Percentiles rank a stretch among this genome's conserved stretches.
phyloP scores from a whole-genome alignment of 2,329 filamentous ascomycete species.

The Incumbomyces lentus region DNA sequence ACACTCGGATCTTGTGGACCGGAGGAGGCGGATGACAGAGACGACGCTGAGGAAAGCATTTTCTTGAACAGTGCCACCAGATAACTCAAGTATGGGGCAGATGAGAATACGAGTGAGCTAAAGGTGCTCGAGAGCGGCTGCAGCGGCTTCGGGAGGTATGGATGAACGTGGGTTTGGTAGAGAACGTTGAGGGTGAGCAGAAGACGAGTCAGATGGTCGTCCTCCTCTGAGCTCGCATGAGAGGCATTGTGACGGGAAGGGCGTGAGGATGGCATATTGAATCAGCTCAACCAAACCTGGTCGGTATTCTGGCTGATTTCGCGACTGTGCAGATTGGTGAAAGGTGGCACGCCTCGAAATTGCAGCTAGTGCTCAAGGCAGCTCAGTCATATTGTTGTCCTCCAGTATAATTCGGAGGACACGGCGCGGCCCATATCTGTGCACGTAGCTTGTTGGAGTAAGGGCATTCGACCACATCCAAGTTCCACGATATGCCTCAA shows the following conservation, averaged over 20 bases:
- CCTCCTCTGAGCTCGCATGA: neutral
- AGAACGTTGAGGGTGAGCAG: conserved; percentile 9
- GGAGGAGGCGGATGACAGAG: neutral
- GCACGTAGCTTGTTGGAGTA: too few species aligned
- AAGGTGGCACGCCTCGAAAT: too few species aligned
- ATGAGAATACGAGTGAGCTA: conserved; percentile 11
- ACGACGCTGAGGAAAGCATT: conserved; percentile 12
- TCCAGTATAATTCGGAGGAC: too few species aligned
- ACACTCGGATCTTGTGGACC: neutral
- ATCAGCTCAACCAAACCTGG: too few species aligned
- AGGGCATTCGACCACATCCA: too few species aligned
- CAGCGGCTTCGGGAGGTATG: conserved; percentile 16
- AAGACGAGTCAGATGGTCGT: conserved; percentile 1
- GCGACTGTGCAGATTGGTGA: too few species aligned
- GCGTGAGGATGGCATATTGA: neutral
- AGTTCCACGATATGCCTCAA: too few species aligned
- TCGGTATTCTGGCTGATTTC: too few species aligned
- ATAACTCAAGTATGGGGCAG: conserved; percentile 26
- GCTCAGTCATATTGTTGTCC: too few species aligned
- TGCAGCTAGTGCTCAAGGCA: too few species aligned
- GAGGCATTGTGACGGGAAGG: neutral
- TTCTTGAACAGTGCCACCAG: conserved; percentile 18
- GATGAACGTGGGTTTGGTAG: conserved; percentile 22
- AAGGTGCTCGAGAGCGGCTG: conserved; percentile 9
- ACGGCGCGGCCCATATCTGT: too few species aligned